Conservation (phyloP, 495 filamentous ascomycete species). For the Cercophora samala region DNA sequence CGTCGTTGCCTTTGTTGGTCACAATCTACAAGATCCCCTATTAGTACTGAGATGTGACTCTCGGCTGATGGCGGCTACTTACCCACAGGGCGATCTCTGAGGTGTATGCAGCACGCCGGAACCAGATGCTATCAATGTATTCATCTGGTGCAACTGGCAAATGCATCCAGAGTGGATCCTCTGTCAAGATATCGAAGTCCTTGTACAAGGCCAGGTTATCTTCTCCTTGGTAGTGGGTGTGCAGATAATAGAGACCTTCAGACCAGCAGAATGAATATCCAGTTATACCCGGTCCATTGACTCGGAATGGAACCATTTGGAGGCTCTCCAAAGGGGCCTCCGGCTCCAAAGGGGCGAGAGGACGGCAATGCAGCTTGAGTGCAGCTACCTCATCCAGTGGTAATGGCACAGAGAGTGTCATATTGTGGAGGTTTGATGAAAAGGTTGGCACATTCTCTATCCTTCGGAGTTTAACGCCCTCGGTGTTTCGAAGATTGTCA, state of each 20-base stretch:
- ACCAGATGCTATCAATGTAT: conserved; percentile 4
- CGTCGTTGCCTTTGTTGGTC: background rate
- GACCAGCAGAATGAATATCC: conserved; percentile 8
- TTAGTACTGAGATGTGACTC: background rate
- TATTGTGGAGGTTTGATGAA: background rate
- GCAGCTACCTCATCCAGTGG: background rate
- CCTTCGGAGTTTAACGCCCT: background rate
- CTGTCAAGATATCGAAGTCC: conserved; percentile 1
- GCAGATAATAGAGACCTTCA: background rate
- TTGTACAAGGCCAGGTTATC: conserved; percentile 8
- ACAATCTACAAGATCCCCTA: background rate
- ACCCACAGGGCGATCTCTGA: background rate
- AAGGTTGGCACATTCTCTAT: background rate
- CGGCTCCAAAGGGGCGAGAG: background rate
- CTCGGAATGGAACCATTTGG: conserved; percentile 1
- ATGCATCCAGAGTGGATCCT: conserved; percentile 3
- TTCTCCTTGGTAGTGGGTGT: background rate
- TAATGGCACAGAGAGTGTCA: background rate
- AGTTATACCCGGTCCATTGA: conserved; percentile 8
- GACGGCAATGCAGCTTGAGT: background rate
- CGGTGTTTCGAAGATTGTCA: background rate
- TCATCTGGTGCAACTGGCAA: conserved; percentile 7
- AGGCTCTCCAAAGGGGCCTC: background rate
- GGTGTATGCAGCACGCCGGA: background rate
- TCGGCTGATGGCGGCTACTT: background rate